Evolutionary conservation across 2,329 filamentous ascomycete genomes (phyloP), one percentile per base, ranked within the genome.

Genomic region (Gaeumannomyces tritici): DNA sequence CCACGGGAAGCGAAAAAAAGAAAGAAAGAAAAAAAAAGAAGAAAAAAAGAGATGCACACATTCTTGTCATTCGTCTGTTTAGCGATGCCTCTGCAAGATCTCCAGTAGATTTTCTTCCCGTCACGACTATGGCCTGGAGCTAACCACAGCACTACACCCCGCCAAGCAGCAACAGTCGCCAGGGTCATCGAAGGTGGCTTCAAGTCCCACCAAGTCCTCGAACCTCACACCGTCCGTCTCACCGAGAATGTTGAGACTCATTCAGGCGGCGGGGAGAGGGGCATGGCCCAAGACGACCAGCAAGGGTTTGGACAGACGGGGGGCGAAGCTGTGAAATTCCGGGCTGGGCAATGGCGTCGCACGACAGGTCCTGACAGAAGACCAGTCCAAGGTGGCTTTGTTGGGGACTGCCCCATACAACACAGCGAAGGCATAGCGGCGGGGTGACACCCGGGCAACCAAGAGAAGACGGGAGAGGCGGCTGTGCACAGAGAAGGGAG

Each of bases 241-340:
- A 60, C 58, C 58, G 33, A 60, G 18, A 60, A 60, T 60, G 58
- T 31, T 60, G 58, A 60, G 58, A 54, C 47, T 35, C 58, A 35
- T 51, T n/a, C 35, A n/a, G 42, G 42, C 42, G 15, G 58, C 24
- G 24, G 33, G 58, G 35, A 59, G 58, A 27, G 33, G 42, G 27
- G 58, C 57, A 60, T 24, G 28, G 47, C 58, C 26, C 8, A 26
- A 42, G n/a, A 60, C 47, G 31, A 26, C 35, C 21, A 60, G 27
- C n/a, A 27, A 47, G 35, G 58, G 31, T 42, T 51, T 47, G 27
- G 42, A 7, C 11, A 51, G 42, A 5, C 42, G 42, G 42, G 18
- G 31, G 31, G 31, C 42, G 24, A 51, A 51, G 18, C 21, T 51
- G 42, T 18, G 42, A 24, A 51, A n/a, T 8, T 6, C 6, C 21